These are phyloP conservation scores for Boletus subparvulus DNA, from an alignment of 768 basidiomycete genomes.

Conservation along the genomic window DNA sequence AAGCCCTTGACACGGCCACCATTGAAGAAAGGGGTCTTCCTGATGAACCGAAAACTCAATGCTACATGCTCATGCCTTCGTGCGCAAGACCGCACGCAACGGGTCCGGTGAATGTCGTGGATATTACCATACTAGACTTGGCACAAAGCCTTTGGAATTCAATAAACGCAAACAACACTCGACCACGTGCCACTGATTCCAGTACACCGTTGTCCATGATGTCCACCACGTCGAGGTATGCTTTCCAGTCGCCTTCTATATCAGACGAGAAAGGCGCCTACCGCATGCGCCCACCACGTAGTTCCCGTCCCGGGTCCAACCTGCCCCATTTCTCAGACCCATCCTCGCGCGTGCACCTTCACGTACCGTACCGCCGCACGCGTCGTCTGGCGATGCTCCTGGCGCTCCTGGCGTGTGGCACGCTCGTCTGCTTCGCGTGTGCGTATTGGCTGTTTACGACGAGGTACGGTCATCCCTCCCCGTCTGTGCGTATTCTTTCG, in stretches of 20 bases:
- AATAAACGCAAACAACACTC: conserved; percentile 16
- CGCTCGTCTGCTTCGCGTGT: conserved; percentile 52
- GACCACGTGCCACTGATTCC: background rate
- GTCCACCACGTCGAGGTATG: conserved; percentile 17
- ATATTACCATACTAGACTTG: background rate
- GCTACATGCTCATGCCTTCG: too few relatives aligned
- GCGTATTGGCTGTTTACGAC: conserved; percentile 66
- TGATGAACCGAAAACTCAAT: too few relatives aligned
- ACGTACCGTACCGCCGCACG: conserved; percentile 27
- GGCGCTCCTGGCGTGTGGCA: conserved; percentile 45
- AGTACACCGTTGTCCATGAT: background rate
- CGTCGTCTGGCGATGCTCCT: conserved; percentile 44
- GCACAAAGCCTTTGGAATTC: conserved; percentile 5
- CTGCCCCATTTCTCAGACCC: conserved; percentile 16
- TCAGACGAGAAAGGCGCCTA: conserved; percentile 65
- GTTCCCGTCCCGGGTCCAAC: conserved; percentile 20
- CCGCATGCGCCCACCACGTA: conserved; percentile 53
- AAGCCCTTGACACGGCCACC: too few relatives aligned
- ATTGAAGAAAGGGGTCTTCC: too few relatives aligned
- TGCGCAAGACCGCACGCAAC: too few relatives aligned
- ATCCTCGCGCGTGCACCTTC: conserved; percentile 1
- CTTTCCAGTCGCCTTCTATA: conserved; percentile 57
- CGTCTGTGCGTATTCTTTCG: conserved; percentile 13
- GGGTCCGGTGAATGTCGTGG: too few relatives aligned
- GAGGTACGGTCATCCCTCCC: conserved; percentile 48